Evolutionary conservation across 2,329 filamentous ascomycete species (phyloP), one percentile per base, ranked within the genome.

Genomic region (Septoria linicola): DNA sequence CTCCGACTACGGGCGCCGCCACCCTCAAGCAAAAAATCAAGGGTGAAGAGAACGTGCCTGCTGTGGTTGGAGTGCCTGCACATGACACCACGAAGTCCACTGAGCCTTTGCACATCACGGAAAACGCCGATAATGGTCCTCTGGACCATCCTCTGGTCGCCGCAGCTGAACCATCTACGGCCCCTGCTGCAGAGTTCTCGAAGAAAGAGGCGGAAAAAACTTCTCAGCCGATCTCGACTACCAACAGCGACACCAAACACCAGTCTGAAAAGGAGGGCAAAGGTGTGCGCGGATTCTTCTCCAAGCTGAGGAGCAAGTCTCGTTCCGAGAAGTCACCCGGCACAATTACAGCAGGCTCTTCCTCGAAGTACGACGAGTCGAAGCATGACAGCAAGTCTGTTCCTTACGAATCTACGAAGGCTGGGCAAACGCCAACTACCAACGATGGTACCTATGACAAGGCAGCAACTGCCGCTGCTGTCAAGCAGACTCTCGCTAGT

Each of bases 201-300:
- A 51, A 51, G 32, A 50, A 42, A 39, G 27, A 43, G 13, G 23
- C 43, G 5, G 51, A 53, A 20, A 21, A 21, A 13, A 13, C 49
- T 10, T 34, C 41, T 4, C 32, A 55, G n/a, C 19, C 49, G n/a
- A 25, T 14, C 4, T 46, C 51, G 25, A 20, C 49, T 25, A 16
- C 46, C 13, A 36, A 45, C 20, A 20, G 25, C 7, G 47, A 49
- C 16, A 41, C 50, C 8, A 47, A 49, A 23, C 30, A 40, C 5
- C 37, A 45, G 31, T 10, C 25, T 14, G 45, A 53, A 13, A 47
- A 49, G 13, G 45, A 51, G 19, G 55, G 48, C 37, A 64, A 62
- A 40, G 62, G 64, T 39, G 37, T 67, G 35, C 59, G 60, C 8
- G 64, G 64, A 32, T 58, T 68, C 48, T 61, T 68, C 44, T 58